Conservation (phyloP, 2,329 filamentous ascomycete genomes). For the Botrytis fragariae region DNA sequence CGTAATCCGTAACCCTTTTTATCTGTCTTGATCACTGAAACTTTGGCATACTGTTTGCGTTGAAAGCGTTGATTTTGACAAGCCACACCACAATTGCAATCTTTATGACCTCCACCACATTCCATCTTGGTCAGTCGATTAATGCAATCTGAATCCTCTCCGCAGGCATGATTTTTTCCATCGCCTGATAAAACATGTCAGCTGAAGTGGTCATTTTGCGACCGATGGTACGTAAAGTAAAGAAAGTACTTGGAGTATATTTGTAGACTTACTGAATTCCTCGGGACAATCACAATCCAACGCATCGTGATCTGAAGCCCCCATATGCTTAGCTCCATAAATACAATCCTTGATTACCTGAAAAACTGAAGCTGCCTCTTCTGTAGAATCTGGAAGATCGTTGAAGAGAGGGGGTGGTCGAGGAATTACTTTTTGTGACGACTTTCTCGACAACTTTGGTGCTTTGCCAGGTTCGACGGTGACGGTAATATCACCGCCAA, state of each 20-base stretch:
- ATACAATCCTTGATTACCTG: conserved; percentile 80
- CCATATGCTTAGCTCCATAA: conserved; percentile 89
- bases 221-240: not conserved
- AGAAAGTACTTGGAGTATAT: conserved; percentile 12
- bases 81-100: conserved; percentile 80
- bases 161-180: conserved; percentile 78
- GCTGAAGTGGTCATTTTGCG: conserved; percentile 25
- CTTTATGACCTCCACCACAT: conserved; percentile 63
- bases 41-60: conserved; percentile 81
- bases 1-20: conserved; percentile 96
- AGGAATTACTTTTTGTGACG: conserved; percentile 65
- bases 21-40: conserved; percentile 94
- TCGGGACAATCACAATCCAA: conserved; percentile 94
- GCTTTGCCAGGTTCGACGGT: conserved; percentile 64
- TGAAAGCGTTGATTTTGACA: conserved; percentile 97
- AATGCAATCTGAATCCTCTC: conserved; percentile 96
- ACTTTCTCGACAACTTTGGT: conserved; percentile 70
- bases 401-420: conserved; percentile 66
- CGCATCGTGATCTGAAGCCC: conserved; percentile 83
- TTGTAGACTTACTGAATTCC: conserved; percentile 80
- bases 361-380: conserved; percentile 73
- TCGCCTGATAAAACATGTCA: conserved; percentile 48
- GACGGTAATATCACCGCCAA: conserved; percentile 60
- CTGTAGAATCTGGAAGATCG: conserved; percentile 74
- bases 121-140: conserved; percentile 98